Evolutionary conservation across 2,329 filamentous ascomycete species (phyloP).

Genomic region (Neofusicoccum sp.): DNA sequence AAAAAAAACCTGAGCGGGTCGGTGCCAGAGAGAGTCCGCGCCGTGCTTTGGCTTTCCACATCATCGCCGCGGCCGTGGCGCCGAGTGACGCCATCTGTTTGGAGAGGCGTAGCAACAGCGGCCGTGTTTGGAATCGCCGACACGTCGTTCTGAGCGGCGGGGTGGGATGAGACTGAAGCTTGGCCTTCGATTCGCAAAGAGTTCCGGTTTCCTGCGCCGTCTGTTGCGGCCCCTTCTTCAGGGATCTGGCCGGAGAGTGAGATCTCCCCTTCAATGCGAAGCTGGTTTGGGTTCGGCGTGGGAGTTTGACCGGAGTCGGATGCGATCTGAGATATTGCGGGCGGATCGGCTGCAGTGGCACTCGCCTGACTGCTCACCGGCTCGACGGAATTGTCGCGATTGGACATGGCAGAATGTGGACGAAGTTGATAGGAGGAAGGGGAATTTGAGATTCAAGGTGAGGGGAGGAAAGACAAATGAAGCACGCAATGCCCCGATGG

Average conservation of each 20-base stretch:
- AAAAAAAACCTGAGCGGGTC: neutral
- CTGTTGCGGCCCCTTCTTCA: neutral
- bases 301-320: neutral
- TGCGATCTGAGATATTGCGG: neutral
- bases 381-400: neutral
- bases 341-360: neutral
- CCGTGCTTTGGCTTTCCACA: neutral
- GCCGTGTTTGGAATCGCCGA: neutral
- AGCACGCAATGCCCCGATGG: neutral
- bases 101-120: neutral
- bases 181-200: neutral
- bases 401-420: neutral
- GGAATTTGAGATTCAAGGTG: neutral
- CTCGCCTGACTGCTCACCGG: neutral
- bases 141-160: no score
- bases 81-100: neutral
- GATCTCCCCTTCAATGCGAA: neutral
- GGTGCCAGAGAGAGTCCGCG: neutral
- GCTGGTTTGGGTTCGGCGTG: neutral
- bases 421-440: neutral
- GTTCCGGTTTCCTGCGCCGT: neutral
- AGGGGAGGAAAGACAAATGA: neutral
- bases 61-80: neutral
- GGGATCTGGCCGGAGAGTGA: neutral
- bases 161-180: neutral